Evolutionary conservation across 2,329 filamentous ascomycete genomes (phyloP).

Genomic region (Fusarium nurragi): DNA sequence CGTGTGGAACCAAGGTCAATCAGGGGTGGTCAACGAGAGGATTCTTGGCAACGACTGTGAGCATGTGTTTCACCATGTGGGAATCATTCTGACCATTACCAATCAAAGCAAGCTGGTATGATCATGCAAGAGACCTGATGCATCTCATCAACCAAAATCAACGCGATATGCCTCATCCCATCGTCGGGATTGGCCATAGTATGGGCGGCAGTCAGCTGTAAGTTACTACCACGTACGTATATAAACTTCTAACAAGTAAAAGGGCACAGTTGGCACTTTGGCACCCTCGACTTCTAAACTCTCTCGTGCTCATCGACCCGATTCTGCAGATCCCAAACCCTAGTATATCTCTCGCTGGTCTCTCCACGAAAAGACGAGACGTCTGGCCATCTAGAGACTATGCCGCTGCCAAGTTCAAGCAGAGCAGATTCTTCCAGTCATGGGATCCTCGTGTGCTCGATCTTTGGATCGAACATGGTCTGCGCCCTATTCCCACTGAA

Average conservation of each 20-base stretch:
- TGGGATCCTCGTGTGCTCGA: conserved; percentile 8
- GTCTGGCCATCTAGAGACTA: neutral
- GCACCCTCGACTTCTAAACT: neutral
- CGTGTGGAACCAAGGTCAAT: conserved; percentile 3
- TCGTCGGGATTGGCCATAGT: neutral
- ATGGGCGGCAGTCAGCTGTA: conserved; percentile 4
- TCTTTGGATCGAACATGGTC: neutral
- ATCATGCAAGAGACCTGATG: neutral
- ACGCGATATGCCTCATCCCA: neutral
- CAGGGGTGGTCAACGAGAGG: neutral
- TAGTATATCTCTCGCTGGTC: neutral
- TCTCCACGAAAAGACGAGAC: neutral
- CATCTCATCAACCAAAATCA: conserved; percentile 4
- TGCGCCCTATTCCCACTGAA: neutral
- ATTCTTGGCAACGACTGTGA: neutral
- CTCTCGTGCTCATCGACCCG: neutral
- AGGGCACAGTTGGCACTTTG: neutral
- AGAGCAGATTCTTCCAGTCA: neutral
- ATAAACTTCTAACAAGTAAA: rapidly evolving
- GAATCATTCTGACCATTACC: neutral
- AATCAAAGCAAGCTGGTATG: neutral
- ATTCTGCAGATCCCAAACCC: neutral
- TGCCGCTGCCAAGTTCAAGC: neutral
- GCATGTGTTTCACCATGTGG: rapidly evolving
- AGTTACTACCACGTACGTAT: rapidly evolving